Conservation (phyloP, 257 asterid genomes). For the Fraxinus cuspidata region DNA sequence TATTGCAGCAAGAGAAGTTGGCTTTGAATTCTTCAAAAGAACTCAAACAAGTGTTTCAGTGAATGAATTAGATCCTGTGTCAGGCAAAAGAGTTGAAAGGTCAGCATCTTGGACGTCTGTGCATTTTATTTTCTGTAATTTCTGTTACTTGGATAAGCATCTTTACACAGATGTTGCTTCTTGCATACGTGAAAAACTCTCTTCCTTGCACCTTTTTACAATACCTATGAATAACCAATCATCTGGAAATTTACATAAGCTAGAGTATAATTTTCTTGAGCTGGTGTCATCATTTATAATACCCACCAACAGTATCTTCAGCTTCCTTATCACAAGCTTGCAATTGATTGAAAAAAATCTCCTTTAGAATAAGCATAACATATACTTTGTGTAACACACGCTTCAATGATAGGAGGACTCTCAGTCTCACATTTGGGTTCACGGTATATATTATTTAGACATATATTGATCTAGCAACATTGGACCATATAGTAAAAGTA, state of each 20-base stretch:
- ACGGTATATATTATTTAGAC: not conserved
- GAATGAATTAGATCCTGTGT: constrained; percentile 56
- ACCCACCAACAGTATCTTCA: not conserved
- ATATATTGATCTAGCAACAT: not conserved
- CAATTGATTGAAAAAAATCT: not conserved
- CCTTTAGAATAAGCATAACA: not conserved
- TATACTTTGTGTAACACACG: not conserved
- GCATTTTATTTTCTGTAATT: not conserved
- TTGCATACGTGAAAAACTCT: not conserved
- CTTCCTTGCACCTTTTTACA: not conserved
- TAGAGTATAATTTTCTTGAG: not conserved
- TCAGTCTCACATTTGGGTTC: not conserved
- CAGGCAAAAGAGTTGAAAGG: constrained; percentile 72
- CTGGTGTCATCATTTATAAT: not conserved
- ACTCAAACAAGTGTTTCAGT: constrained; percentile 70
- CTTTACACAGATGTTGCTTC: not conserved
- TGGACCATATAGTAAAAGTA: constrained; percentile 7
- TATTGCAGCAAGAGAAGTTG: constrained; percentile 88
- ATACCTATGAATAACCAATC: not conserved
- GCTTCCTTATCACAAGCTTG: not conserved
- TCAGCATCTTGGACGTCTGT: constrained; percentile 34
- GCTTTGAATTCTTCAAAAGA: constrained; percentile 79
- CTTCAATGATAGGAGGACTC: not conserved
- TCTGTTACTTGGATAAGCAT: constrained; percentile 6
- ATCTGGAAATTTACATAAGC: not conserved